Conservation (phyloP, 352 stramenopile genomes). For the Phytophthora foliorum region DNA sequence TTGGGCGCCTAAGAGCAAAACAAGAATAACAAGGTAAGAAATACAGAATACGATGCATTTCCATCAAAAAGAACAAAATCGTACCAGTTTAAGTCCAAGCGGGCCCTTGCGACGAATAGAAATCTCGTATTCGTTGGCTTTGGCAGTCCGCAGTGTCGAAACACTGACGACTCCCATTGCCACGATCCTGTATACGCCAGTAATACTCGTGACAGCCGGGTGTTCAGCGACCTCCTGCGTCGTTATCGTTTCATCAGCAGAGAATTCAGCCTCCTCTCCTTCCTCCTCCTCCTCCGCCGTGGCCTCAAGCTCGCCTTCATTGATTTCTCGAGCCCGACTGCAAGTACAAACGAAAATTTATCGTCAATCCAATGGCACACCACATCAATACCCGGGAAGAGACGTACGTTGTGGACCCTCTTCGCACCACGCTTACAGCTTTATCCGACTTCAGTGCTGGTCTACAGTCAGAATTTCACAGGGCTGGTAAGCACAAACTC, state of each 20-base stretch:
- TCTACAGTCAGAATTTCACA: constrained; percentile 19
- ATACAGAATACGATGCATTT: background rate
- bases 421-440: constrained; percentile 43
- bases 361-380: constrained; percentile 2
- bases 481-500: constrained; percentile 9
- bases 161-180: constrained; percentile 84
- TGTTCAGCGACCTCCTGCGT: constrained; percentile 74
- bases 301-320: constrained; percentile 48
- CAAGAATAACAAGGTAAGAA: constrained; percentile 18
- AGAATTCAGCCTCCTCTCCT: constrained; percentile 56
- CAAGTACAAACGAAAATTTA: constrained; percentile 13
- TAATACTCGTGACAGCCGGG: constrained; percentile 81
- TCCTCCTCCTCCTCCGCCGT: constrained; percentile 56
- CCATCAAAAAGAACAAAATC: background rate
- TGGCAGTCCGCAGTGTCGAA: constrained; percentile 75
- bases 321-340: constrained; percentile 55
- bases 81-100: constrained; percentile 78
- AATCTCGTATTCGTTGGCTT: constrained; percentile 88
- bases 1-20: constrained; percentile 50
- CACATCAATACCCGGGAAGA: background rate
- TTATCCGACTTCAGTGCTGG: constrained; percentile 72
- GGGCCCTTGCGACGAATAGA: constrained; percentile 63
- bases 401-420: constrained; percentile 79
- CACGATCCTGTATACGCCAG: constrained; percentile 83
- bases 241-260: constrained; percentile 80